These are phyloP conservation scores for Diutina siamensis DNA, from an alignment of 1,139 yeast genomes.

Conservation along the genomic window DNA sequence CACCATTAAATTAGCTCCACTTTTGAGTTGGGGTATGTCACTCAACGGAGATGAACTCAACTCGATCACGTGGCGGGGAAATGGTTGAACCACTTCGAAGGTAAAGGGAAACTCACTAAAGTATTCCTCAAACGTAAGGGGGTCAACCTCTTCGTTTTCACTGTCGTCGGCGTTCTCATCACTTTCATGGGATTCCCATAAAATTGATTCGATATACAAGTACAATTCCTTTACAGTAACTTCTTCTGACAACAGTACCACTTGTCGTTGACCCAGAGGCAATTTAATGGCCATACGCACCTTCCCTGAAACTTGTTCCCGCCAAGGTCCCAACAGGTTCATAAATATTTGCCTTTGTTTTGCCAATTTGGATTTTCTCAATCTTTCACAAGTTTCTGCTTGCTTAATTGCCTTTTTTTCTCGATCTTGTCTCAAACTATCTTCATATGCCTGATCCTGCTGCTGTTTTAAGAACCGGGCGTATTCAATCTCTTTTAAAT, in stretches of 20 bases:
- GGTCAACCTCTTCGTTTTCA: not conserved
- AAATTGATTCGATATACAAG: constrained; percentile 1
- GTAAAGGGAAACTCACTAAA: not conserved
- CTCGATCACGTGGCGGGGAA: not conserved
- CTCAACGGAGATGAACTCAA: not conserved
- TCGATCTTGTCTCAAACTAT: constrained; percentile 36
- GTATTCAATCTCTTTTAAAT: constrained; percentile 41
- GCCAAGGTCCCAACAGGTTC: not conserved
- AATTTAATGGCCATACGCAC: not conserved
- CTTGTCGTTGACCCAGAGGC: not conserved
- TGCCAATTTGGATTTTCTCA: not conserved
- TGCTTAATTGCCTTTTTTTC: constrained; percentile 18
- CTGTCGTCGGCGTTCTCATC: not conserved
- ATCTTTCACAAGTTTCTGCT: not conserved
- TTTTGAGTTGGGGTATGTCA: not conserved
- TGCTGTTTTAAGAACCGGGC: constrained; percentile 40
- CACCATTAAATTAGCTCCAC: constrained; percentile 4
- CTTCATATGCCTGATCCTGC: constrained; percentile 46
- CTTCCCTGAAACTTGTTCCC: not conserved
- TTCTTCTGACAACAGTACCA: not conserved
- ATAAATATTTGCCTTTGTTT: not conserved
- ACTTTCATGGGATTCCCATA: not conserved
- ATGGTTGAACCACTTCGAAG: constrained; percentile 4
- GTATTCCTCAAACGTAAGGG: constrained; percentile 1
- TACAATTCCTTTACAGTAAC: constrained; percentile 1